Conservation (phyloP, 2,329 filamentous ascomycete species). For the Aspergillus fumigatus region DNA sequence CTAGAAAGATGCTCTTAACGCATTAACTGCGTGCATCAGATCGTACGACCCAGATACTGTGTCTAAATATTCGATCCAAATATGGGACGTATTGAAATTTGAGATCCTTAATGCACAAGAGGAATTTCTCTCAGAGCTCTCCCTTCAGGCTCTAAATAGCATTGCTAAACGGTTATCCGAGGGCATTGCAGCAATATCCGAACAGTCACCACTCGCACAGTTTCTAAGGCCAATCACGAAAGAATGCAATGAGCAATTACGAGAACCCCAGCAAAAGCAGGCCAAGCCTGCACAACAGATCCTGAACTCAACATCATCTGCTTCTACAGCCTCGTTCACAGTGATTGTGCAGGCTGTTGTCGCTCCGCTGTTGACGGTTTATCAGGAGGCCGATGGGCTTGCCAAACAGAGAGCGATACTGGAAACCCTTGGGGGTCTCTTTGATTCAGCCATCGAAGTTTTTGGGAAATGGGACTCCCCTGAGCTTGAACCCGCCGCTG, state of each 20-base stretch:
- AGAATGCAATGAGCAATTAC: slow-evolving; percentile 64
- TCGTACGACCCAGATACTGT: slow-evolving; percentile 57
- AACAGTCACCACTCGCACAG: slow-evolving; percentile 43
- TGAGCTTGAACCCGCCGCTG: slow-evolving; percentile 31
- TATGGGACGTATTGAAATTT: slow-evolving; percentile 67
- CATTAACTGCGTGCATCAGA: slow-evolving; percentile 56
- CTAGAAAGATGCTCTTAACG: slow-evolving; percentile 60
- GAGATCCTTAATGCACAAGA: slow-evolving; percentile 65
- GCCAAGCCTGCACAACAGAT: slow-evolving; percentile 62
- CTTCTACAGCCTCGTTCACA: slow-evolving; percentile 52
- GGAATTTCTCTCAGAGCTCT: slow-evolving; percentile 59
- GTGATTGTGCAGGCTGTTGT: slow-evolving; percentile 54
- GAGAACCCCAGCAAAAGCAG: slow-evolving; percentile 65
- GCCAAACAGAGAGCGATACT: slow-evolving; percentile 60
- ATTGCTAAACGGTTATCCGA: slow-evolving; percentile 54
- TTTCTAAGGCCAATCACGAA: slow-evolving; percentile 60
- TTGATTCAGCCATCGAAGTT: slow-evolving; percentile 54
- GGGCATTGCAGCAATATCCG: slow-evolving; percentile 34
- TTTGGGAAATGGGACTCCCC: slow-evolving; percentile 53
- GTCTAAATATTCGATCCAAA: slow-evolving; percentile 58
- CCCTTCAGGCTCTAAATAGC: slow-evolving; percentile 51
- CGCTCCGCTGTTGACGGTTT: slow-evolving; percentile 55
- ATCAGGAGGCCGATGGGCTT: slow-evolving; percentile 58
- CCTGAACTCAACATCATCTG: slow-evolving; percentile 51
- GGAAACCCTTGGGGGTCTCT: slow-evolving; percentile 55